Base-by-base conservation (phyloP, 2,329 filamentous ascomycete genomes). In the Diaporthe longicolla region DNA sequence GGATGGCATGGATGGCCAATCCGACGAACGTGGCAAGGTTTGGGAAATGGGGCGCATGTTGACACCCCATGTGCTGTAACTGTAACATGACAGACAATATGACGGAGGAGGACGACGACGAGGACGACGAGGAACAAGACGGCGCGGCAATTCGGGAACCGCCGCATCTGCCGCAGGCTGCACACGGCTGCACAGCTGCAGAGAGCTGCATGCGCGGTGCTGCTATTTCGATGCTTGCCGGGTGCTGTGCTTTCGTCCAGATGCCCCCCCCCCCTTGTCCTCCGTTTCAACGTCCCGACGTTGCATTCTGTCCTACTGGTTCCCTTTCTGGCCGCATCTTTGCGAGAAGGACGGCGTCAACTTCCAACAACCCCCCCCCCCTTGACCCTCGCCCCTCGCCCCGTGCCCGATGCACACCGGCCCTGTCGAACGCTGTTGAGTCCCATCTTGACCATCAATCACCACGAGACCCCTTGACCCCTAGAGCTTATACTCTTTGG, bases 1-100 rank as follows among this genome's bases (percentile, higher is more conserved):
- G 63, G 63, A 68, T 66, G 63, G 63, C 63, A 66, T 66, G 63
- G 63, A 52, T 66, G 61, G 63, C 63, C 63, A 66, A 66, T 54
- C 48, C 63, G 63, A 68, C 63, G 63, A 54, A 68, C 48, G 63
- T 68, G 45, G 32, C 45, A 68, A 54, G 48, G 63, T n/a, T 48
- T 52, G 43, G 29, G 11, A 10, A 37, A 37, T 13, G 35, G 10
- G 61, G 61, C 43, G 43, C 61, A 50, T 50, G 26, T 65, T 65
- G 61, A 65, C 61, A 65, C 61, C 19, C 19, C n/a, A 50, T 50
- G 61, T 65, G 40, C 61, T 65, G 43, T 50, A 19, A 65, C 43
- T 65, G 43, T 24, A 50, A 1, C n/a, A 21, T 63, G 37, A 43
- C 13, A 48, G 40, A 29, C 15, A 37, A 37, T 37, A 45, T 15